phyloP scores from a whole-genome alignment of 305 asterid genomes.

The Fraxinus xanthoxyloides region DNA sequence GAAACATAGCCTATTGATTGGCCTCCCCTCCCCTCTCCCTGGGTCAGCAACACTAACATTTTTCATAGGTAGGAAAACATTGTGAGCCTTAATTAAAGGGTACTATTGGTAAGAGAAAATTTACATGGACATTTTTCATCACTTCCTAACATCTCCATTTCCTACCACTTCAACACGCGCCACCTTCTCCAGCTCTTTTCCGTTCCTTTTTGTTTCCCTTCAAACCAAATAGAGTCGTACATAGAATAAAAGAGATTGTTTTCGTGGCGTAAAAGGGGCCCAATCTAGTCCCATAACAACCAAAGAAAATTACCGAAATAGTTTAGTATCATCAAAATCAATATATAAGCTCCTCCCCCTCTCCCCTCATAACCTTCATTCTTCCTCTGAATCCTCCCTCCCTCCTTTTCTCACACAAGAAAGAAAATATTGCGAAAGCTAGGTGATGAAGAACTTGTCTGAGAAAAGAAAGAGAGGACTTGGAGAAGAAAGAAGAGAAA shows the following conservation, averaged over 20 bases:
- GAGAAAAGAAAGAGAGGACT: not conserved
- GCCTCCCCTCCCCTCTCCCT: not conserved
- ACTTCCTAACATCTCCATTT: not conserved
- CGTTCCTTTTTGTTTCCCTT: not conserved
- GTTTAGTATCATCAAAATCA: not conserved
- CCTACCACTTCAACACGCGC: not conserved
- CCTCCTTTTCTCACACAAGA: not conserved
- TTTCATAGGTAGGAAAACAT: not conserved
- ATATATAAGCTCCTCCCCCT: not conserved
- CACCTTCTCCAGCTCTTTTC: not conserved
- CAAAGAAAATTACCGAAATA: not conserved
- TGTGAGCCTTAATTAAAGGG: conserved; percentile 7
- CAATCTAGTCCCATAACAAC: not conserved
- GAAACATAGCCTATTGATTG: not conserved
- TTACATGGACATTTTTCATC: not conserved
- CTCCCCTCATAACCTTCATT: not conserved
- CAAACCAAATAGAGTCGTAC: not conserved
- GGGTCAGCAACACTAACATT: not conserved
- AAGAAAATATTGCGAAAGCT: not conserved
- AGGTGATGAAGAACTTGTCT: not conserved
- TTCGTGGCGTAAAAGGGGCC: not conserved
- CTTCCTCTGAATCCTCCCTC: not conserved
- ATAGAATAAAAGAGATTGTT: conserved; percentile 5
- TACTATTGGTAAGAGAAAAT: not conserved
- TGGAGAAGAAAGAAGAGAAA: not conserved